Evolutionary conservation across 2,329 filamentous ascomycete species (phyloP), one percentile per base, ranked within the genome.

Genomic region (Fusarium anguioides): DNA sequence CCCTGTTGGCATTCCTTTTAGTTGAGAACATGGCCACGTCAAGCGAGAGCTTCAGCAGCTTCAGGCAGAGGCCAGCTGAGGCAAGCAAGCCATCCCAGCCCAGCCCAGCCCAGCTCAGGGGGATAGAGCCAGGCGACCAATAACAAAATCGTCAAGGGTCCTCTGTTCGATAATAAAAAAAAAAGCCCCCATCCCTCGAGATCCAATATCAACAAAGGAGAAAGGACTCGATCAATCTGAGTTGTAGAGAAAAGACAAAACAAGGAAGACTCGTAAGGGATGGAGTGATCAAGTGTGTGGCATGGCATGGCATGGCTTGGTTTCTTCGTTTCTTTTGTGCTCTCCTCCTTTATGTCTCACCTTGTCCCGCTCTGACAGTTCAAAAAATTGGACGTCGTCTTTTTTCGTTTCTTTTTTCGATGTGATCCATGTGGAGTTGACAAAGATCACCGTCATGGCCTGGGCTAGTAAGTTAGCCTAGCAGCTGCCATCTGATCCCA

Each of bases 271-370:
- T 48, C 15, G 29, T 23, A 31, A 54, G 44, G 36, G 41, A 33
- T 35, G 24, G n/a, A 40, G 27, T 54, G 40, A n/a, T 3, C 27
- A 12, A n/a, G n/a, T n/a, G 27, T 12, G 21, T 31, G n/a, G 29
- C 29, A 21, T 57, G 27, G 29, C 20, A 17, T 46, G n/a, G 45
- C 49, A 52, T 42, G 44, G 14, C 33, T 39, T 36, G 35, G 17
- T 37, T 45, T 35, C 33, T 47, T 53, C 23, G 11, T 64, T 60
- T 44, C 41, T 67, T 50, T 37, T 45, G 31, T 47, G 33, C 31
- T 65, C 54, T 60, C 65, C 55, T 66, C 44, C 26, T 33, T 53
- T 39, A 51, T 62, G 31, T 66, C 55, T 62, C 42, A 41, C 45
- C 39, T 68, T 50, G 26, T 64, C 39, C 44, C 36, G 59, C 52